phyloP scores from a whole-genome alignment of 2,329 filamentous ascomycete genomes.

The Scedosporium boydii region DNA sequence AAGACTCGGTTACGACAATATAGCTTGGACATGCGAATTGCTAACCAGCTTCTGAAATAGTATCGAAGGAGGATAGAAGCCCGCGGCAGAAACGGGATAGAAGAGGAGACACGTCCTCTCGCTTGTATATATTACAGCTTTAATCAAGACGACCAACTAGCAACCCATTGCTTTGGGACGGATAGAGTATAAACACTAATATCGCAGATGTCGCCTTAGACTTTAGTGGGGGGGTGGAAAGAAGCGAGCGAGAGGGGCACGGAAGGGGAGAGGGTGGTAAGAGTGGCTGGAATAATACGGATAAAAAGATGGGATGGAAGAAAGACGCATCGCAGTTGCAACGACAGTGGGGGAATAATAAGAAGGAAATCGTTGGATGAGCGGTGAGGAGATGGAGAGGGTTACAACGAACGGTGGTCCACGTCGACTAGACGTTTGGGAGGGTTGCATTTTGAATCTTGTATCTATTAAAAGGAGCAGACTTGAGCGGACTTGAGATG shows the following conservation, averaged over 20 bases:
- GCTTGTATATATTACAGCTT: neutral
- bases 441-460: neutral
- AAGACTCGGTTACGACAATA: no score
- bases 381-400: neutral
- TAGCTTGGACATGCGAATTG: neutral
- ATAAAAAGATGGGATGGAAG: neutral
- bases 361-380: neutral
- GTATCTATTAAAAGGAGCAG: neutral
- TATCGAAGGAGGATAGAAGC: neutral
- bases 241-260: neutral
- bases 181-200: neutral
- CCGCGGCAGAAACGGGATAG: neutral
- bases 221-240: neutral
- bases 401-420: neutral
- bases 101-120: no score
- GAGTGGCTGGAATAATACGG: constrained; percentile 1
- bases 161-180: neutral
- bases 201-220: neutral
- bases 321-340: neutral
- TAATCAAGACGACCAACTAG: neutral
- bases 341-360: no score
- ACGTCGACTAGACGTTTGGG: neutral
- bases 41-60: neutral
- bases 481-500: neutral
- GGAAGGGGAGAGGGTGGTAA: neutral